Conservation (phyloP, 257 asterid genomes). For the Knoxia roxburghii region DNA sequence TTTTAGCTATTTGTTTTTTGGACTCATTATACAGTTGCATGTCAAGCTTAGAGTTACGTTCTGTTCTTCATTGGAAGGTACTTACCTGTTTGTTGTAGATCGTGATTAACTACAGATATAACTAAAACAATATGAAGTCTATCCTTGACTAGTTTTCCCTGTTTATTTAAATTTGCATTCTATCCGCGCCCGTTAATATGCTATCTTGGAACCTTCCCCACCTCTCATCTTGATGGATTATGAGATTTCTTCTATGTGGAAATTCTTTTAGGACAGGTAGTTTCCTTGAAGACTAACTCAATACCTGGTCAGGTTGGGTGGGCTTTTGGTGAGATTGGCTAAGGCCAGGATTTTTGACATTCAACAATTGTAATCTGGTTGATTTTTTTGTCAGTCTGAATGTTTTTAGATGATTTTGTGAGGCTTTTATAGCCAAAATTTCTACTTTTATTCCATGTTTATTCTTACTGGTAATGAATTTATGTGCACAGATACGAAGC, state of each 20-base stretch:
- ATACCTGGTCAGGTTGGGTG: too few species aligned
- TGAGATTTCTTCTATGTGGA: neutral
- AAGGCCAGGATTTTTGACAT: neutral
- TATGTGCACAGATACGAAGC: slow-evolving; percentile 84
- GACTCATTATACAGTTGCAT: neutral
- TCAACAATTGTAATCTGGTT: neutral
- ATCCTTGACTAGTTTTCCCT: neutral
- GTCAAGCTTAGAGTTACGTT: neutral
- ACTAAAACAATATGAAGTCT: neutral
- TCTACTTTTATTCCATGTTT: neutral
- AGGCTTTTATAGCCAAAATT: neutral
- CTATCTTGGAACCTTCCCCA: neutral
- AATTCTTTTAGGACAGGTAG: neutral
- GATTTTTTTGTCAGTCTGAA: neutral
- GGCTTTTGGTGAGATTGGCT: too few species aligned
- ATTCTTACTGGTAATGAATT: neutral
- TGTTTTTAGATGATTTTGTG: neutral
- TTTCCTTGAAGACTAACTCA: neutral
- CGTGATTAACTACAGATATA: neutral
- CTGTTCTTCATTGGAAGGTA: too few species aligned
- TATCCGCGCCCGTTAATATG: neutral
- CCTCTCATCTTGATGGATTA: neutral
- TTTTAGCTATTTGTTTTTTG: neutral
- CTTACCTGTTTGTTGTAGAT: neutral
- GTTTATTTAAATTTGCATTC: neutral